These are phyloP conservation scores for Warburgia ugandensis DNA, from an alignment of 164 flowering plant species.

Conservation along the genomic window DNA sequence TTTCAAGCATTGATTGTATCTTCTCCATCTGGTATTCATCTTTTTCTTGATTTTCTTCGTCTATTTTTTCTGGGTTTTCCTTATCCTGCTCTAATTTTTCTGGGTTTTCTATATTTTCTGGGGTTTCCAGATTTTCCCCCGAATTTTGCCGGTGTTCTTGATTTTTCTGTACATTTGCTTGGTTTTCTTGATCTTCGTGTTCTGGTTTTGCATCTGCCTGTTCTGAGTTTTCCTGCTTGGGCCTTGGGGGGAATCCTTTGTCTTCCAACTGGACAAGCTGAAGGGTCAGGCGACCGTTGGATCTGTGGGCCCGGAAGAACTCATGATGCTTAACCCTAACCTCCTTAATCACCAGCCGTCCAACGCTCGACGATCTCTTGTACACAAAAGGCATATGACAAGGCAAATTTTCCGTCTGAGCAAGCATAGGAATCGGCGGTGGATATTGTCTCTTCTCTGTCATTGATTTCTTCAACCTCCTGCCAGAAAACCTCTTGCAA, in stretches of 20 bases:
- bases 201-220: not conserved
- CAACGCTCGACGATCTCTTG: slow-evolving; percentile 20
- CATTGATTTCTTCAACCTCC: too few relatives aligned
- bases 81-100: too few relatives aligned
- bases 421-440: slow-evolving; percentile 36
- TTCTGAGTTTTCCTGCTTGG: not conserved
- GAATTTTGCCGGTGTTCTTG: too few relatives aligned
- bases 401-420: slow-evolving; percentile 20
- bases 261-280: slow-evolving; percentile 21
- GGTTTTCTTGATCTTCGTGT: not conserved
- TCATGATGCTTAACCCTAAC: slow-evolving; percentile 29
- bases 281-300: slow-evolving; percentile 31
- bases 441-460: slow-evolving; percentile 26
- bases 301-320: slow-evolving; percentile 27
- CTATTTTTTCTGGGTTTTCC: too few relatives aligned
- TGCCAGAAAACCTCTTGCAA: too few relatives aligned
- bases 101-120: too few relatives aligned
- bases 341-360: slow-evolving; percentile 28
- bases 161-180: too few relatives aligned
- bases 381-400: slow-evolving; percentile 38
- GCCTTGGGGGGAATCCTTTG: not conserved
- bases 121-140: too few relatives aligned
- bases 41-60: too few relatives aligned
- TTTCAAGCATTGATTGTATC: too few relatives aligned
- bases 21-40: too few relatives aligned